These are phyloP conservation scores for Populus pruinosa DNA, from an alignment of 345 rosid genomes.

Conservation along the genomic window DNA sequence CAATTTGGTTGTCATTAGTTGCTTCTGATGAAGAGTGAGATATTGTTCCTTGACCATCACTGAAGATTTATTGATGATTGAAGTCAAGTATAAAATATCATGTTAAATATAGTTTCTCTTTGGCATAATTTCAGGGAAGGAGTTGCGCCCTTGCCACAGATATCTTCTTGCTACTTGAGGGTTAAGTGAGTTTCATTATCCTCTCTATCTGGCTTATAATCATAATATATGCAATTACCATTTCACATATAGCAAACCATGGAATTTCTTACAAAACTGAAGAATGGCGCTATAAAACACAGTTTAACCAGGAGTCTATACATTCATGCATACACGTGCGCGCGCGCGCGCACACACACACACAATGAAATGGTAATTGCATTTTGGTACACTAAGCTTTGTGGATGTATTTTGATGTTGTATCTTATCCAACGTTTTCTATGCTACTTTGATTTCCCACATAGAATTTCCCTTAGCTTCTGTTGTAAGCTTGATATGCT, in stretches of 20 bases:
- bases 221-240: background rate
- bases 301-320: background rate
- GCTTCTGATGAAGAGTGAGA: constrained; percentile 42
- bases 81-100: background rate
- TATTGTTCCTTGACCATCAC: background rate
- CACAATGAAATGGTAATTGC: background rate
- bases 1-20: constrained; percentile 44
- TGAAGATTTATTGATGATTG: background rate
- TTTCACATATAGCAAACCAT: background rate
- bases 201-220: background rate
- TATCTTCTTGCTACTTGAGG: constrained; percentile 44
- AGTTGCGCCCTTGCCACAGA: constrained; percentile 38
- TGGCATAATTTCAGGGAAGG: constrained; percentile 34
- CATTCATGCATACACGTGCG: too few species aligned
- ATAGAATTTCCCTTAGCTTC: background rate
- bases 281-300: background rate
- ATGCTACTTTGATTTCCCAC: background rate
- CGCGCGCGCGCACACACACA: too few species aligned
- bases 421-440: background rate
- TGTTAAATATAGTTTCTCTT: constrained; percentile 3
- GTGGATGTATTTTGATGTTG: background rate
- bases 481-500: background rate
- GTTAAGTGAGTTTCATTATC: constrained; percentile 38
- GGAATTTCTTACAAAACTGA: background rate
- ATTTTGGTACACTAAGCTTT: background rate